A percentile compares a stretch with the other conserved stretches of the same genome.
Conservation (phyloP, 177 flowering plant species). For the Viscum album region DNA sequence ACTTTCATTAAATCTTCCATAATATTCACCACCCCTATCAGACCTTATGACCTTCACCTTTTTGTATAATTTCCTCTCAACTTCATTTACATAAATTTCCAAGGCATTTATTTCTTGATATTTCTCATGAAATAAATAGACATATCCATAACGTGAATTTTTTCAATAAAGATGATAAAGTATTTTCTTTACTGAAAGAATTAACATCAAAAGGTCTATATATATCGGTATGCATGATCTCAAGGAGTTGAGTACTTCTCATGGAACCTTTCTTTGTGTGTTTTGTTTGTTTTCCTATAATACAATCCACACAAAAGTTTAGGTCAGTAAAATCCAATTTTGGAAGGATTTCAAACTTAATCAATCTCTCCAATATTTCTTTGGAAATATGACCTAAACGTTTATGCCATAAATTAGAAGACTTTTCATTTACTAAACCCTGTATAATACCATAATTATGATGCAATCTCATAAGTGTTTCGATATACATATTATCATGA, state of each 20-base stretch:
- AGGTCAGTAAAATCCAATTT: conserved; percentile 14
- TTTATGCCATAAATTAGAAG: conserved; percentile 21
- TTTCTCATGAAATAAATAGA: neutral
- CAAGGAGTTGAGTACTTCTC: conserved; percentile 6
- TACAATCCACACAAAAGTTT: conserved; percentile 21
- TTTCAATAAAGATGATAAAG: neutral
- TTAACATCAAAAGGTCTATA: neutral
- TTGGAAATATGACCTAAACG: conserved; percentile 17
- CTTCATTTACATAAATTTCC: neutral
- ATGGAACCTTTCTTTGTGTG: conserved; percentile 11
- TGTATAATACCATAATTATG: conserved; percentile 11
- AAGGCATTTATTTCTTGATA: neutral
- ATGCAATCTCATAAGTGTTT: neutral
- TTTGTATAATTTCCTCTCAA: neutral
- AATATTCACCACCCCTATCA: neutral
- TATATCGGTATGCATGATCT: neutral
- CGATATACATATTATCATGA: conserved; percentile 13
- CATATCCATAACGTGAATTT: neutral
- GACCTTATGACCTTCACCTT: neutral
- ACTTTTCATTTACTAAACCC: conserved; percentile 11
- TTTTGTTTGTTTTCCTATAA: conserved; percentile 21
- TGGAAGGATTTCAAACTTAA: conserved; percentile 14
- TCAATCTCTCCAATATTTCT: conserved; percentile 16
- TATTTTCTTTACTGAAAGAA: neutral
- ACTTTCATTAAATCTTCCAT: too few species aligned